Conservation (phyloP, 2,329 filamentous ascomycete species). For the Arachnopeziza araneosa region DNA sequence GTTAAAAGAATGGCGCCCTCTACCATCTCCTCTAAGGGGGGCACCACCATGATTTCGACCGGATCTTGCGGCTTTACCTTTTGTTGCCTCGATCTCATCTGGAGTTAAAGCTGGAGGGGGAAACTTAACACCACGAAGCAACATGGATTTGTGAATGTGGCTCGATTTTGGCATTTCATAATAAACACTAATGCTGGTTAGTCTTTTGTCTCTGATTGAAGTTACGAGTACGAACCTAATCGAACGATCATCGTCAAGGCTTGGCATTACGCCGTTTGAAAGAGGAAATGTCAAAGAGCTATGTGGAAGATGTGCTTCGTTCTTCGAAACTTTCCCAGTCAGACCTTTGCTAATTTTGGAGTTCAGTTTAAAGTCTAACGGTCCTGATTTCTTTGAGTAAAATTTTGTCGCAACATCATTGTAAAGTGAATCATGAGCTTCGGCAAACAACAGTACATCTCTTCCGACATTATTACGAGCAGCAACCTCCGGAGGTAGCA, state of each 20-base stretch:
- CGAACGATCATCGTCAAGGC: constrained; percentile 79
- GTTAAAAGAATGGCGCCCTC: constrained; percentile 46
- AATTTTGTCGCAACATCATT: constrained; percentile 78
- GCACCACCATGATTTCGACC: constrained; percentile 69
- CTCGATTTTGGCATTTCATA: constrained; percentile 74
- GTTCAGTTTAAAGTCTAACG: constrained; percentile 64
- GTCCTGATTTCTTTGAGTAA: constrained; percentile 81
- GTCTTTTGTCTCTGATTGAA: background rate
- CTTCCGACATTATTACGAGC: constrained; percentile 74
- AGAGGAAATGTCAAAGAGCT: constrained; percentile 75
- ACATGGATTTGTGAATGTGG: constrained; percentile 85
- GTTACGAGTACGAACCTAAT: constrained; percentile 57
- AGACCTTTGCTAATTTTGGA: constrained; percentile 71
- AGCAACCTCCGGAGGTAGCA: constrained; percentile 70
- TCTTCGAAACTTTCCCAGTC: constrained; percentile 74
- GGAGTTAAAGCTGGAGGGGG: constrained; percentile 66
- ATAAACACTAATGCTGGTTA: constrained; percentile 57
- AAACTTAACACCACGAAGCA: constrained; percentile 76
- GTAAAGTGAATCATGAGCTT: constrained; percentile 73
- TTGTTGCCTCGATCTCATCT: constrained; percentile 69
- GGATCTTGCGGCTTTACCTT: constrained; percentile 56
- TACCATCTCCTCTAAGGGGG: constrained; percentile 46
- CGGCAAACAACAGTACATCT: constrained; percentile 79
- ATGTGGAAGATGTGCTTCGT: constrained; percentile 79
- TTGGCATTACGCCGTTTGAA: constrained; percentile 63